A percentile compares a stretch with the other conserved stretches of the same genome.
phyloP scores from a whole-genome alignment of 805 yeast species.

The Zygotorulaspora florentina region DNA sequence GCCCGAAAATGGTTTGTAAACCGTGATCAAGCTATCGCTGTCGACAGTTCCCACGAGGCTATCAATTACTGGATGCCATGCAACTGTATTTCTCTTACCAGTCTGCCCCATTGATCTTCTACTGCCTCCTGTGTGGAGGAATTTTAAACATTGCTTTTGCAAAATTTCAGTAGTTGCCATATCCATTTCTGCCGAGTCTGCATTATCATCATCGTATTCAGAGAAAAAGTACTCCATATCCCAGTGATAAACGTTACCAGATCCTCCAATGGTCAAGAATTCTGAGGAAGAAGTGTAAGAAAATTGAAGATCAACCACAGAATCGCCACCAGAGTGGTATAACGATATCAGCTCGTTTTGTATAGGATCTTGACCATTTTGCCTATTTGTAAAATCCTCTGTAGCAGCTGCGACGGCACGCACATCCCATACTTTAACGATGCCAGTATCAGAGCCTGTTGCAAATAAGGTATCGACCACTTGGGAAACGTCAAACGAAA shows the following conservation, averaged over 20 bases:
- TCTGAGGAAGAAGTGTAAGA: conserved; percentile 30
- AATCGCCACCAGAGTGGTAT: conserved; percentile 33
- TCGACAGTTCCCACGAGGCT: conserved; percentile 29
- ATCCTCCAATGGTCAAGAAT: conserved; percentile 31
- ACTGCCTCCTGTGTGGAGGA: conserved; percentile 32
- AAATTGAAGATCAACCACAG: conserved; percentile 32
- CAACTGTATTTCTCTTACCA: conserved; percentile 26
- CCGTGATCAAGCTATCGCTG: conserved; percentile 26
- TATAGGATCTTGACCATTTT: conserved; percentile 29
- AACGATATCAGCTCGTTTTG: conserved; percentile 27
- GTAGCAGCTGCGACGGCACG: conserved; percentile 29
- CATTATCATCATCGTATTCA: conserved; percentile 43
- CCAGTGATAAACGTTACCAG: conserved; percentile 36
- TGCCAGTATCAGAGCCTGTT: conserved; percentile 33
- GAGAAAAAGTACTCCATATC: conserved; percentile 38
- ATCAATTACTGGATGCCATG: conserved; percentile 30
- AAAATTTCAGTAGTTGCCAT: conserved; percentile 34
- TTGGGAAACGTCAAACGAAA: conserved; percentile 30
- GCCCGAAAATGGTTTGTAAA: conserved; percentile 29
- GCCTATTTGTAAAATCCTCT: conserved; percentile 24
- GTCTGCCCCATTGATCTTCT: conserved; percentile 20
- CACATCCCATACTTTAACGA: conserved; percentile 34
- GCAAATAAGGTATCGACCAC: conserved; percentile 28
- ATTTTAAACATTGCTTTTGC: conserved; percentile 29
- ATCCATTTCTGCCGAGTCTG: conserved; percentile 45